A percentile compares a stretch with the other conserved stretches of the same genome.
phyloP scores from a whole-genome alignment of 1,284 basidiomycete genomes.

The Moesziomyces globuligerus region DNA sequence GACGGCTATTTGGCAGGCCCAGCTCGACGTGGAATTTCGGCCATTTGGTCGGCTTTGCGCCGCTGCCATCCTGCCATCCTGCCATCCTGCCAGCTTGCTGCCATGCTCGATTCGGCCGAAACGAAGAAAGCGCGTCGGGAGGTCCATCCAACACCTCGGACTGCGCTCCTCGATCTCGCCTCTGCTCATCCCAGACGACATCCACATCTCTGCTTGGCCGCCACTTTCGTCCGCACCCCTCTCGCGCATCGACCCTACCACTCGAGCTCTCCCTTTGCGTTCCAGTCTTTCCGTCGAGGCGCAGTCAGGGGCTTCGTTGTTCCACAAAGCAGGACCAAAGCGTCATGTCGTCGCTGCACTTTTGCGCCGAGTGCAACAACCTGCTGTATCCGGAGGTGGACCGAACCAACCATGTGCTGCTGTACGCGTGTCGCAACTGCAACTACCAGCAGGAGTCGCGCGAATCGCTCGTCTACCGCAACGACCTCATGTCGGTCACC shows the following conservation, averaged over 20 bases:
- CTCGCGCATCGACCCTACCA: neutral
- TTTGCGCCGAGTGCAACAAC: conserved; percentile 75
- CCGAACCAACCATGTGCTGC: conserved; percentile 82
- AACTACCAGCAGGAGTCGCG: conserved; percentile 84
- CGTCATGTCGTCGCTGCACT: conserved; percentile 63
- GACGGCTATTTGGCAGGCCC: neutral
- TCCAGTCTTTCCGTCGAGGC: too few relatives aligned
- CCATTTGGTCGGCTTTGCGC: conserved; percentile 17
- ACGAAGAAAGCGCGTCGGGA: conserved; percentile 22
- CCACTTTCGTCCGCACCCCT: conserved; percentile 12
- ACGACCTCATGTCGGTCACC: conserved; percentile 91
- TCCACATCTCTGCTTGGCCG: conserved; percentile 1
- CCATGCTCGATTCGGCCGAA: conserved; percentile 16
- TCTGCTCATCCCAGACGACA: neutral
- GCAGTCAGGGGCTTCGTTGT: neutral
- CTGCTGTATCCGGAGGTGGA: conserved; percentile 86
- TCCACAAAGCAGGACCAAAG: neutral
- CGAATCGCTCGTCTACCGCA: conserved; percentile 89
- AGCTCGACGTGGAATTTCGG: conserved; percentile 3
- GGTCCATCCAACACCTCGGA: conserved; percentile 10
- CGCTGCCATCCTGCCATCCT: too few relatives aligned
- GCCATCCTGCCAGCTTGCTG: too few relatives aligned
- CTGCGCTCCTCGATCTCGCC: neutral
- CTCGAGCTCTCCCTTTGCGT: too few relatives aligned
- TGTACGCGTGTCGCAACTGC: conserved; percentile 94